phyloP scores from a whole-genome alignment of 2,329 filamentous ascomycete genomes.

The Endothia cerciana region DNA sequence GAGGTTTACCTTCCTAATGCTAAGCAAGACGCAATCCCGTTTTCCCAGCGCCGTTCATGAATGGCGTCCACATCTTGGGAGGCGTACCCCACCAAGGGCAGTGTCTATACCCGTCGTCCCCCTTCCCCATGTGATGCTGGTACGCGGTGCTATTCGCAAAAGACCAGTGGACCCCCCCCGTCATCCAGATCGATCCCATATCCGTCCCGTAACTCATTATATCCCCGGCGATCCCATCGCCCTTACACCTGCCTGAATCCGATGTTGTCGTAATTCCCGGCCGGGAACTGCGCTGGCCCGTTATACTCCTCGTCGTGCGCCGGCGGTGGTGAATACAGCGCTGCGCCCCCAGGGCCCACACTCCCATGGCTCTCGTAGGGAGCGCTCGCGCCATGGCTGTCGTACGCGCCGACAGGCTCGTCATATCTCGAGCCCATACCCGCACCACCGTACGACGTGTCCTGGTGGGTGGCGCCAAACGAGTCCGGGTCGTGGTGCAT shows the following conservation, averaged over 20 bases:
- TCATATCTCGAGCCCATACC: slow-evolving; percentile 51
- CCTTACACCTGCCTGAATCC: slow-evolving; percentile 48
- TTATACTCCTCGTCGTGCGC: slow-evolving; percentile 48
- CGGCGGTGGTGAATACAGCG: slow-evolving; percentile 43
- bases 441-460: slow-evolving; percentile 31
- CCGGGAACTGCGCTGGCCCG: slow-evolving; percentile 58
- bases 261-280: slow-evolving; percentile 51
- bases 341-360: slow-evolving; percentile 29
- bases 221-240: background rate
- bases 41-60: slow-evolving; percentile 5
- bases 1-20: slow-evolving; percentile 6
- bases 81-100: background rate
- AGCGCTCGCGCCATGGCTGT: slow-evolving; percentile 33
- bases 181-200: background rate
- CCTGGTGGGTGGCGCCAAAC: slow-evolving; percentile 24
- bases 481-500: slow-evolving; percentile 34
- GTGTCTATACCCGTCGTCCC: background rate
- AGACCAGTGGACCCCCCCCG: background rate
- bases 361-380: slow-evolving; percentile 17
- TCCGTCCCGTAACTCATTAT: slow-evolving; percentile 2
- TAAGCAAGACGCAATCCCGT: background rate
- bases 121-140: background rate
- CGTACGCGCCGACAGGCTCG: slow-evolving; percentile 52
- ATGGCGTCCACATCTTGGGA: background rate
- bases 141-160: background rate